Conservation (phyloP, 2,329 filamentous ascomycete genomes). For the Fusarium verticillioides region DNA sequence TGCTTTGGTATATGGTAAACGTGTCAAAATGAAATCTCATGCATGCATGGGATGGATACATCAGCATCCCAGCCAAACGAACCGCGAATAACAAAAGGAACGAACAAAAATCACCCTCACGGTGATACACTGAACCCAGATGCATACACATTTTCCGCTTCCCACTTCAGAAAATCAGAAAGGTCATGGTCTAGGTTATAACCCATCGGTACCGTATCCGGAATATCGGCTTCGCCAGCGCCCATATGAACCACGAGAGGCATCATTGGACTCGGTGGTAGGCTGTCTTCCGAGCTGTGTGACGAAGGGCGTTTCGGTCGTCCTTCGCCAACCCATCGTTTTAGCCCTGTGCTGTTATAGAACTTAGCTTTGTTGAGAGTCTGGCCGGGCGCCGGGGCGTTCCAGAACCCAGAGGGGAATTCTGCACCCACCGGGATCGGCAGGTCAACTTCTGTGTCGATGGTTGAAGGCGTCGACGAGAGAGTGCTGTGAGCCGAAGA, state of each 20-base stretch:
- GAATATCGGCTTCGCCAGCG: constrained; percentile 47
- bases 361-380: constrained; percentile 49
- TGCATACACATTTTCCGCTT: constrained; percentile 61
- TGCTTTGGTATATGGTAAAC: constrained; percentile 28
- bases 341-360: constrained; percentile 46
- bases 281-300: constrained; percentile 49
- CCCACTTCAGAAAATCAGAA: constrained; percentile 69
- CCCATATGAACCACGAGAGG: constrained; percentile 55
- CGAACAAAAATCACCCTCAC: constrained; percentile 3
- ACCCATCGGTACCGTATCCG: constrained; percentile 63
- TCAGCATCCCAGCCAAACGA: constrained; percentile 9
- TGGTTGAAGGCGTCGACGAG: constrained; percentile 45
- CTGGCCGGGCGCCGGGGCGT: constrained; percentile 39
- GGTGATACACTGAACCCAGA: constrained; percentile 41
- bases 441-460: constrained; percentile 50
- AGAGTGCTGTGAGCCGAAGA: constrained; percentile 40
- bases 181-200: constrained; percentile 70
- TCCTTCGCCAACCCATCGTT: constrained; percentile 52
- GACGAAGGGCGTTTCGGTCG: constrained; percentile 47
- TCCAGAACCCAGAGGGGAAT: constrained; percentile 49
- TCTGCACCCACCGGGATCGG: constrained; percentile 53
- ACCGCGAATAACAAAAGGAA: constrained; percentile 3
- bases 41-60: constrained; percentile 12
- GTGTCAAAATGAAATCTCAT: constrained; percentile 11
- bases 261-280: constrained; percentile 64